Evolutionary conservation across 139 green algal genomes (phyloP), one percentile per base, ranked within the genome.

Genomic region (Chlamydomonas sp.): DNA sequence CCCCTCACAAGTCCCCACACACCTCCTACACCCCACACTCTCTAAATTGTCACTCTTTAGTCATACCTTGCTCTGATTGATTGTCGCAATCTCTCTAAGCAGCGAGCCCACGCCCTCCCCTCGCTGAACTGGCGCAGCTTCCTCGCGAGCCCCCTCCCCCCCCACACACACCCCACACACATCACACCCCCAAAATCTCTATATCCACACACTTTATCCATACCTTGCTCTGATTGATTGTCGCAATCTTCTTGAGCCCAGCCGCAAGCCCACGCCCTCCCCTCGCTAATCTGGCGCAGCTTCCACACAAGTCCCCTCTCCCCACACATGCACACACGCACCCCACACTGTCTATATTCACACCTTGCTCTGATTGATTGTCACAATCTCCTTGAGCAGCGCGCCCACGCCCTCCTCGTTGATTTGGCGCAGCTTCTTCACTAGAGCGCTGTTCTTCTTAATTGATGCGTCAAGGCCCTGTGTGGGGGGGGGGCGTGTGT

Each of bases 371-470:
- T 93, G 85, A 76, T 97, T 97, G 10, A 86, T 80, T n/a, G 85
- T 87, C 0, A 36, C 10, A 5, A 94, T 83, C 34, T 97, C 91
- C 20, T 87, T 76, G 30, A 90, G 71, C n/a, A 96, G 39, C 2
- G 68, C 43, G 3, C 68, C 48, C 24, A 67, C 68, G n/a, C 74
- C 83, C 30, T 95, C 89, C 34, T 91, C 83, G 2, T 65, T 84
- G n/a, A 97, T 48, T 48, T 67, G 31, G 24, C 73, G 69, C 35
- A 98, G 79, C 76, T 92, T 95, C 71, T 95, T 93, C 24, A 91
- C 89, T 4, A 97, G 66, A 0, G 88, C 84, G 0, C 79, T 90
- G 78, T 98, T 98, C 39, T 83, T 81, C 76, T 98, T 98, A 36
- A 98, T 87, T 74, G 83, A 92, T 31, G 82, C 89, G 73, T 98